Conservation (phyloP, 257 asterid species). For the Echium plantagineum region DNA sequence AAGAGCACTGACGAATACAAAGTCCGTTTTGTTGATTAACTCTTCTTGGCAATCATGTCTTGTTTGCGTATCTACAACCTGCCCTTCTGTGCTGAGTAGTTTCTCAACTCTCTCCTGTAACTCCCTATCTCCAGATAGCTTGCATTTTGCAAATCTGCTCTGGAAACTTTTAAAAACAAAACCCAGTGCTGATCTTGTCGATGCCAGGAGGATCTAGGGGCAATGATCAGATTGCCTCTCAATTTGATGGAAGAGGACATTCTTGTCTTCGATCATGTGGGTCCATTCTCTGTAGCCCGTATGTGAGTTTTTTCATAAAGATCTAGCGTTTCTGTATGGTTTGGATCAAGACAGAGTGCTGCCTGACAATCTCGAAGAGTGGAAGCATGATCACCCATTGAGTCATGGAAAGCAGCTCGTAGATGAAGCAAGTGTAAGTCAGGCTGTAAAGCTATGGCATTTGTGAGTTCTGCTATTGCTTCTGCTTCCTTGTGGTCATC, state of each 20-base stretch:
- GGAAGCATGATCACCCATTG: constrained; percentile 48
- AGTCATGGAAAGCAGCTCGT: constrained; percentile 88
- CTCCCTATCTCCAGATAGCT: constrained; percentile 10
- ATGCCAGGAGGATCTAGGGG: constrained; percentile 17
- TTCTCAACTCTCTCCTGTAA: constrained; percentile 10
- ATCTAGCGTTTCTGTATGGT: constrained; percentile 57
- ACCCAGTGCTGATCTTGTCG: constrained; percentile 11
- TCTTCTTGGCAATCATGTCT: constrained; percentile 3
- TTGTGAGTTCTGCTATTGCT: constrained; percentile 75
- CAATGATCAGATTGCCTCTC: constrained; percentile 12
- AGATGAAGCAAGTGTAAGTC: constrained; percentile 84
- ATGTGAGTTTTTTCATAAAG: constrained; percentile 47
- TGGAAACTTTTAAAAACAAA: constrained; percentile 13
- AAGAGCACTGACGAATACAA: constrained; percentile 6
- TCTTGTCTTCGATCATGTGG: constrained; percentile 21
- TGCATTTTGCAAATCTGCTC: constrained; percentile 16
- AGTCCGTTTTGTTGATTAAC: constrained; percentile 1
- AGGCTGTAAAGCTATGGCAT: constrained; percentile 69
- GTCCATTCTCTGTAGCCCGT: constrained; percentile 24
- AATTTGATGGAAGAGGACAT: constrained; percentile 9
- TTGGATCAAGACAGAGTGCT: constrained; percentile 78
- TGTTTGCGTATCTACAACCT: constrained; percentile 22
- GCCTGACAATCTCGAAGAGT: constrained; percentile 83
- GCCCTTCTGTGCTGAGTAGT: constrained; percentile 9
- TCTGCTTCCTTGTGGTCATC: constrained; percentile 84